Base-by-base conservation (phyloP, 2,329 filamentous ascomycete genomes). In the Botryosphaeria dothidea region DNA sequence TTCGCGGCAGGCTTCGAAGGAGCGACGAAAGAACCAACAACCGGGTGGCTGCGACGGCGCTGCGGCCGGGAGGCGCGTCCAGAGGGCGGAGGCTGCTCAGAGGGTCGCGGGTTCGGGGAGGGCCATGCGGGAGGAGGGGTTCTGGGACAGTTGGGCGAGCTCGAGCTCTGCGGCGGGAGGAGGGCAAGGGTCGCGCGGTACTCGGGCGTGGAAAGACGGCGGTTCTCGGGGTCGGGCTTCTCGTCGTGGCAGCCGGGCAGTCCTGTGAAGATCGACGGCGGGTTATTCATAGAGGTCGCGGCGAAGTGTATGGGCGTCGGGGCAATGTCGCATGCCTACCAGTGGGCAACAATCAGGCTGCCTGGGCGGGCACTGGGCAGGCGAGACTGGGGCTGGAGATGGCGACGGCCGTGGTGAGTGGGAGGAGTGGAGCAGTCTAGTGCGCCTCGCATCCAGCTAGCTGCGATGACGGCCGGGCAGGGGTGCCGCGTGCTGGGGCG, bases 201-300 rank as follows among this genome's bases (percentile, higher is more conserved):
- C 43, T 70, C 69, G 48, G 68, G 67, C 3, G 69, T 70, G 65
- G 68, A 69, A 56, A 70, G 64, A 31, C 67, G 69, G 36, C 67
- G 41, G 38, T 34, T 25, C 48, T 69, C 67, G 41, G 56, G 17
- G 25, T 62, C 65, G 25, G 66, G 58, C 43, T 58, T 15, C 11
- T 64, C 19, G 27, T 67, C 60, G 58, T 69, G 19, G 38, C 64
- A 62, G 41, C 68, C 54, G 54, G 62, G 67, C 66, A 52, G 70
- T 73, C 73, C 75, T 60, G 75, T 77, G 66, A 77, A 78, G 66
- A 78, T 77, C 45, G 76, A 78, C 36, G 66, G 70, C 60, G 70
- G 68, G 52, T 68, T 68, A 68, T 71, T 71, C 73, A 75, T 75
- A 66, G 43, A 60, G 58, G 62, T 46, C 34, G 54, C 54, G 23